phyloP scores from a whole-genome alignment of 495 filamentous ascomycete genomes.

The Neurospora sp. region DNA sequence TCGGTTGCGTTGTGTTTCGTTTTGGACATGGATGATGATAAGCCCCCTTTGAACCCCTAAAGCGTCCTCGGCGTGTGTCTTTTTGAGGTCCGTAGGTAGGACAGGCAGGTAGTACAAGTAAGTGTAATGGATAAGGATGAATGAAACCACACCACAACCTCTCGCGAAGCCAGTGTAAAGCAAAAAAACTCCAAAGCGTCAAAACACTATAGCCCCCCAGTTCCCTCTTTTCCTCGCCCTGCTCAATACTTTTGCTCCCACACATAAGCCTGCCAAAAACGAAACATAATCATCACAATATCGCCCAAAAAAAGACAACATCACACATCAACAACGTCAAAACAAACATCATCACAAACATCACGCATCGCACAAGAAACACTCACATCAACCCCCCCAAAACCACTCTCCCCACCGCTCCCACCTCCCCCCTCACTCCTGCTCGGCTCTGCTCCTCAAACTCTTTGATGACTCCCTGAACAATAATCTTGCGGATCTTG shows the following conservation, averaged over 20 bases:
- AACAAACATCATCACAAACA: background rate
- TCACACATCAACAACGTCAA: background rate
- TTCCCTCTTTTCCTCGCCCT: background rate
- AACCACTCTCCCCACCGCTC: conserved; percentile 77
- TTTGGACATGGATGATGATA: background rate
- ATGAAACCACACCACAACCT: background rate
- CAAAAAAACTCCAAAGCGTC: background rate
- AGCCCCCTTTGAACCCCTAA: background rate
- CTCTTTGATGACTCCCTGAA: conserved; percentile 76
- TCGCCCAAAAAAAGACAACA: background rate
- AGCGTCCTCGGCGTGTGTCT: background rate
- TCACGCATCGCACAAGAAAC: background rate
- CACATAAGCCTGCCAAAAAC: background rate
- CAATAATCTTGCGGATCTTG: conserved; percentile 73
- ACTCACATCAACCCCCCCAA: conserved; percentile 75
- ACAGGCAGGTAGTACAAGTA: background rate
- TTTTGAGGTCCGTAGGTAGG: background rate
- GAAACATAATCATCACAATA: background rate
- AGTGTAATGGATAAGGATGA: background rate
- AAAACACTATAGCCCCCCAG: background rate
- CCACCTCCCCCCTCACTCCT: conserved; percentile 68
- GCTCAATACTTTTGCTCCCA: background rate
- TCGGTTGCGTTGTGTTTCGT: background rate
- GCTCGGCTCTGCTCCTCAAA: conserved; percentile 79
- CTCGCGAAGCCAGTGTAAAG: background rate